phyloP scores from a whole-genome alignment of 169 alveolate genomes.

The Besnoitia besnoiti region DNA sequence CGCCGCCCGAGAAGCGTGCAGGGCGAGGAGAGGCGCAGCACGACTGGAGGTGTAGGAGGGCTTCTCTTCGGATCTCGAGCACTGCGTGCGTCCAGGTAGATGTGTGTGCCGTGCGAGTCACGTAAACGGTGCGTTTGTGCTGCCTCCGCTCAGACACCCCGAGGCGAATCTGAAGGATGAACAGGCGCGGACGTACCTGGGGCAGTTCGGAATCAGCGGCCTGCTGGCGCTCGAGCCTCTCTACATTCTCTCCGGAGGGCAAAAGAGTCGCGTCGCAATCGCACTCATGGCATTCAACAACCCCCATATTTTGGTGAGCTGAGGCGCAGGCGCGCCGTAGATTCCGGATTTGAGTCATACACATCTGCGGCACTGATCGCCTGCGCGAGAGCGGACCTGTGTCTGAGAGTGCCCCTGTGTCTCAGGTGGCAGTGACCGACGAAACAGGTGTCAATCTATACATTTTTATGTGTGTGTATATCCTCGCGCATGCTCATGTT shows the following conservation, averaged over 20 bases:
- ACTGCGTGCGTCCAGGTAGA: not conserved
- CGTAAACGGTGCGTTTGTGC: not conserved
- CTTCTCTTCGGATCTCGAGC: not conserved
- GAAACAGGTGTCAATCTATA: no score
- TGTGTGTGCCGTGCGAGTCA: not conserved
- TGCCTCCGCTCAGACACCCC: conserved; percentile 73
- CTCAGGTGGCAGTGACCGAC: no score
- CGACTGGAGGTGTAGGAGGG: not conserved
- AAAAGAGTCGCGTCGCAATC: conserved; percentile 95
- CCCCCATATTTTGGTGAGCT: conserved; percentile 92
- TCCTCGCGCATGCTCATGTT: no score
- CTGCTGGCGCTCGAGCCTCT: conserved; percentile 95
- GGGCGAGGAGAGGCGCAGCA: no score
- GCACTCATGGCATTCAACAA: conserved; percentile 95
- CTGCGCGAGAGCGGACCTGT: no score
- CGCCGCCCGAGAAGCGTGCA: no score
- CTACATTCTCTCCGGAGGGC: conserved; percentile 97
- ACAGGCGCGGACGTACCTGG: conserved; percentile 90
- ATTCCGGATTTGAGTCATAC: no score
- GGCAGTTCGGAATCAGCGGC: conserved; percentile 94
- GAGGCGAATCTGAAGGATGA: conserved; percentile 85
- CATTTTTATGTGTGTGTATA: no score
- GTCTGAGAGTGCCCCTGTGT: no score
- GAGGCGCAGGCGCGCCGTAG: no score
- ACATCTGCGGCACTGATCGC: no score